Evolutionary conservation across 768 basidiomycete genomes (phyloP).

Genomic region (Lactarius quietus): DNA sequence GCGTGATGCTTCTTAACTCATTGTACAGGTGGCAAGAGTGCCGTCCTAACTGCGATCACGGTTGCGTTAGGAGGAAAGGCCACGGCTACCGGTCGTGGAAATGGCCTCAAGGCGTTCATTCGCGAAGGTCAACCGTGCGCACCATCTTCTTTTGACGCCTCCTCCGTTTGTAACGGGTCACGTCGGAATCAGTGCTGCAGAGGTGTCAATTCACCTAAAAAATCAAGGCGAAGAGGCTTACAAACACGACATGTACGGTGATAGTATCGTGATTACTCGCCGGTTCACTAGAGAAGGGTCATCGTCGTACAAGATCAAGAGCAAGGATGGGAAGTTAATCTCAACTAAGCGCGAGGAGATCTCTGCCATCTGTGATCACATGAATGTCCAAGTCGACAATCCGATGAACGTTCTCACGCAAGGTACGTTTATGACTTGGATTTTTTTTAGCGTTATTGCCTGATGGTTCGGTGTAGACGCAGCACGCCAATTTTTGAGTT

Average conservation of each 20-base stretch:
- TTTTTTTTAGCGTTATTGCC: neutral
- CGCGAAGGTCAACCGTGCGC: conserved; percentile 76
- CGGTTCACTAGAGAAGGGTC: conserved; percentile 71
- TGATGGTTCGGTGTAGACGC: conserved; percentile 13
- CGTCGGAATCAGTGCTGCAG: conserved; percentile 48
- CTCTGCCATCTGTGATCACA: conserved; percentile 85
- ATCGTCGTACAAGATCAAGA: conserved; percentile 80
- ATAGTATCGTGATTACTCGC: conserved; percentile 81
- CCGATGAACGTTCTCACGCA: conserved; percentile 94
- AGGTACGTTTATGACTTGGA: conserved; percentile 40
- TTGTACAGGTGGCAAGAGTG: conserved; percentile 84
- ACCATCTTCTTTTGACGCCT: neutral
- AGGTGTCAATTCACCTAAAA: conserved; percentile 78
- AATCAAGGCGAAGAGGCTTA: conserved; percentile 92
- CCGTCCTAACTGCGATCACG: conserved; percentile 88
- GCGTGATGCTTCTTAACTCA: conserved; percentile 5
- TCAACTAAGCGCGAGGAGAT: conserved; percentile 82
- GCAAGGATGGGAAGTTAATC: conserved; percentile 58
- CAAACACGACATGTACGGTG: conserved; percentile 79
- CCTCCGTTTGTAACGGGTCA: conserved; percentile 7
- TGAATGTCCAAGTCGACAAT: conserved; percentile 96
- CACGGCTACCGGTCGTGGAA: conserved; percentile 84
- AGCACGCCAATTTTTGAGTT: conserved; percentile 68
- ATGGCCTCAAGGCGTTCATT: conserved; percentile 79
- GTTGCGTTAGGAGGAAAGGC: conserved; percentile 94